These are phyloP conservation scores for Globisporangium spinosum DNA, from an alignment of 352 stramenopile species.

Conservation along the genomic window DNA sequence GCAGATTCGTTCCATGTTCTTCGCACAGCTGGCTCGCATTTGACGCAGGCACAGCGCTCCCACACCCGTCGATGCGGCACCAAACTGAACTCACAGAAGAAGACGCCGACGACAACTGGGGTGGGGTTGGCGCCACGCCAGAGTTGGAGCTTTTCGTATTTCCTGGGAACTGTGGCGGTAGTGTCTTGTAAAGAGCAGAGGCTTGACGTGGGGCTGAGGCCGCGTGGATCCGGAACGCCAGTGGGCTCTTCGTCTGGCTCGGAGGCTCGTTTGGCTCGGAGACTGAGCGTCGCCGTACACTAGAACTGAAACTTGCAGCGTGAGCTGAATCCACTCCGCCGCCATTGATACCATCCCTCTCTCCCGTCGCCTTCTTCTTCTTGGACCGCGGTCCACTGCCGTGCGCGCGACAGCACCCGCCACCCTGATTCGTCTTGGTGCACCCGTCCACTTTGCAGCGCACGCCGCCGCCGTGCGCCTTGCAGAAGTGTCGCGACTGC, in stretches of 20 bases:
- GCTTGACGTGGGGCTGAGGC: too few relatives aligned
- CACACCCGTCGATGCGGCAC: conserved; percentile 11
- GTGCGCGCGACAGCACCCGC: conserved; percentile 43
- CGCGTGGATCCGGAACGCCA: neutral
- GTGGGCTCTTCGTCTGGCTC: neutral
- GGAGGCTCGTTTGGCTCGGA: neutral
- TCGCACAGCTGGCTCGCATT: conserved; percentile 12
- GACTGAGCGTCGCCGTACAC: neutral
- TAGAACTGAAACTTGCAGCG: neutral
- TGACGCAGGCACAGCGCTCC: neutral
- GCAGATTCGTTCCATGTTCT: conserved; percentile 16
- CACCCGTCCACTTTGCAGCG: conserved; percentile 39
- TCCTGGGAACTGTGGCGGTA: neutral
- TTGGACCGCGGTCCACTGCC: conserved; percentile 30
- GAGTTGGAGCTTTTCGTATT: neutral
- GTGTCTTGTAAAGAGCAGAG: neutral
- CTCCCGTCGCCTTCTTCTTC: neutral
- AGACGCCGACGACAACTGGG: neutral
- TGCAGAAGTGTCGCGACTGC: conserved; percentile 54
- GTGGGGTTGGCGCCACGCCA: too few relatives aligned
- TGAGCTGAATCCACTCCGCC: neutral
- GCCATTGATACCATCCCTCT: neutral
- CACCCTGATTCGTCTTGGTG: conserved; percentile 41
- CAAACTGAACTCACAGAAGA: too few relatives aligned
- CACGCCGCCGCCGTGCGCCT: conserved; percentile 45